Conservation (phyloP, 1,284 basidiomycete species). For the Sporisorium reilianum region DNA sequence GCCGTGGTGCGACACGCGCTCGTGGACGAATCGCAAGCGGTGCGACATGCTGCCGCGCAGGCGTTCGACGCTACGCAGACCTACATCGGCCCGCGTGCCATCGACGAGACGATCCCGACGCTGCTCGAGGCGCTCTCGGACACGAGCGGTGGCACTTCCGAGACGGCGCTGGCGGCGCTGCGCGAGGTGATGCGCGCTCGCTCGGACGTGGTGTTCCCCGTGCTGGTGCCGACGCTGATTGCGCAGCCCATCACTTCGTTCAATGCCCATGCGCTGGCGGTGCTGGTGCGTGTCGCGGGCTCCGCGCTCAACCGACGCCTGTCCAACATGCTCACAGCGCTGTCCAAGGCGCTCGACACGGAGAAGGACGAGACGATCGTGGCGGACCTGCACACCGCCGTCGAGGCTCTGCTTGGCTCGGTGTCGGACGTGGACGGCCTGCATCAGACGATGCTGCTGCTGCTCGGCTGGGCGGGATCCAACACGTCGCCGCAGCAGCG, state of each 20-base stretch:
- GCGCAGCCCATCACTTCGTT: constrained; percentile 91
- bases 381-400: constrained; percentile 43
- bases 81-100: constrained; percentile 87
- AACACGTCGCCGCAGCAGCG: constrained; percentile 50
- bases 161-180: constrained; percentile 90
- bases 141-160: constrained; percentile 77
- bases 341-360: constrained; percentile 59
- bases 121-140: constrained; percentile 83
- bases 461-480: constrained; percentile 65
- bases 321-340: constrained; percentile 60
- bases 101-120: constrained; percentile 96
- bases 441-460: constrained; percentile 66
- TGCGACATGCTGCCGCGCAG: constrained; percentile 90
- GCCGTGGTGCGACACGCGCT: constrained; percentile 80
- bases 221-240: constrained; percentile 93
- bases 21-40: constrained; percentile 86
- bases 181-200: constrained; percentile 78
- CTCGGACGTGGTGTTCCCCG: constrained; percentile 87
- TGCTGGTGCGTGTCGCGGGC: constrained; percentile 92
- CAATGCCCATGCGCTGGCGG: constrained; percentile 91
- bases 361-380: constrained; percentile 55
- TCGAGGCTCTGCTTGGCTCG: constrained; percentile 56
- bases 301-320: constrained; percentile 78
- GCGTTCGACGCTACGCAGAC: constrained; percentile 95
- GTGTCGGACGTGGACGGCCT: constrained; percentile 62